Evolutionary conservation across 1,284 basidiomycete genomes (phyloP).

Genomic region (Microbotryum lychnidis-dioicae): DNA sequence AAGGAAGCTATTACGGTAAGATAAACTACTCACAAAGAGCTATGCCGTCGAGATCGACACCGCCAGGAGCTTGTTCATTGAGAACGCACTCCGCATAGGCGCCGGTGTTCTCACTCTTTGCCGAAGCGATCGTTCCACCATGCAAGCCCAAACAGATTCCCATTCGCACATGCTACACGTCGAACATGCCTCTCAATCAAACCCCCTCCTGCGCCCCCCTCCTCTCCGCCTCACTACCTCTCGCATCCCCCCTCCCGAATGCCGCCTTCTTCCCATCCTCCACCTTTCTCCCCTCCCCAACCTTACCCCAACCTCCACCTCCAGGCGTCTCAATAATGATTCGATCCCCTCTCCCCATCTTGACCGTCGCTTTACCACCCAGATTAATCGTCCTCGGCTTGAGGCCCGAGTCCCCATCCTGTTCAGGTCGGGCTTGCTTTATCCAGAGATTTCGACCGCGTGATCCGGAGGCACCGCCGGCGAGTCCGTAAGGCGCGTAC

Average conservation of each 20-base stretch:
- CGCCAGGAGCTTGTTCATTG: too few species aligned
- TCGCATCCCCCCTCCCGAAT: slow-evolving; percentile 2
- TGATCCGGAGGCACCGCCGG: slow-evolving; percentile 68
- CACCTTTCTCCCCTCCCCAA: slow-evolving; percentile 6
- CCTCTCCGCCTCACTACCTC: slow-evolving; percentile 11
- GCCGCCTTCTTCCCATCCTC: not conserved
- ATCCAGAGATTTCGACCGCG: slow-evolving; percentile 85
- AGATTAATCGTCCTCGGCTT: slow-evolving; percentile 65
- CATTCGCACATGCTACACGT: too few species aligned
- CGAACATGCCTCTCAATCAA: not conserved
- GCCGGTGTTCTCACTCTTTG: too few species aligned
- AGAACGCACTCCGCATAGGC: too few species aligned
- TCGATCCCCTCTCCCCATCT: slow-evolving; percentile 75
- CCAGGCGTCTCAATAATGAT: slow-evolving; percentile 83
- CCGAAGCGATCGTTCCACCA: too few species aligned
- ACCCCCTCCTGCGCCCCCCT: slow-evolving; percentile 16
- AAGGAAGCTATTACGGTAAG: too few species aligned
- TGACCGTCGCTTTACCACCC: slow-evolving; percentile 81
- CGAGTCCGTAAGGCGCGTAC: slow-evolving; percentile 78
- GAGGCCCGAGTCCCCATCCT: slow-evolving; percentile 35
- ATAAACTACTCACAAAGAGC: too few species aligned
- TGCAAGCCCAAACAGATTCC: too few species aligned
- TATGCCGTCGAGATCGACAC: too few species aligned
- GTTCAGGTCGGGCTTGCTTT: slow-evolving; percentile 60
- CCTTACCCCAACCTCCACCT: slow-evolving; percentile 44